These are phyloP conservation scores for Solanum okadae DNA, from an alignment of 257 asterid genomes.

Conservation along the genomic window DNA sequence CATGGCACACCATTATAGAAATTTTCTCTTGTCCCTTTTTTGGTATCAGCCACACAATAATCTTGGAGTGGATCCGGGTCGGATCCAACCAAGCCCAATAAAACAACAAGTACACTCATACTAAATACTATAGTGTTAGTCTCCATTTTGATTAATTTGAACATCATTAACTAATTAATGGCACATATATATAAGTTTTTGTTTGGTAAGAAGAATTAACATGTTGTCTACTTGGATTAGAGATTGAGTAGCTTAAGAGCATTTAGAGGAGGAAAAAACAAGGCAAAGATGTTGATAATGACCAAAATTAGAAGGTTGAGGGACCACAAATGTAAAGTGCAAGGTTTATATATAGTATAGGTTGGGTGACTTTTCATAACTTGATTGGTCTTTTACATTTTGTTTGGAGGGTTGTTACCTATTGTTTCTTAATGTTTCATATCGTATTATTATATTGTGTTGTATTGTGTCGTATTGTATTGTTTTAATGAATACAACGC, in stretches of 20 bases:
- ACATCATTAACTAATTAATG: background rate
- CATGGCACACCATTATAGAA: slow-evolving; percentile 40
- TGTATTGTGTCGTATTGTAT: too few relatives aligned
- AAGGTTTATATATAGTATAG: background rate
- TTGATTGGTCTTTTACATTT: background rate
- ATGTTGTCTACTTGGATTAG: slow-evolving; percentile 13
- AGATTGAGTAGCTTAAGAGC: slow-evolving; percentile 56
- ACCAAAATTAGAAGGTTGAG: background rate
- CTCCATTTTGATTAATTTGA: slow-evolving; percentile 20
- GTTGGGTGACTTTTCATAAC: background rate
- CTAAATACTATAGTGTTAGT: slow-evolving; percentile 5
- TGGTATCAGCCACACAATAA: slow-evolving; percentile 40
- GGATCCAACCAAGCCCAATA: slow-evolving; percentile 4
- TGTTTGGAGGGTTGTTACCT: too few relatives aligned
- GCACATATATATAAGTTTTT: background rate
- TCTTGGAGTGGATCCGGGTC: slow-evolving; percentile 57
- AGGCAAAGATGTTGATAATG: slow-evolving; percentile 18
- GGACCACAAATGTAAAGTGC: background rate
- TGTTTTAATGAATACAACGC: background rate
- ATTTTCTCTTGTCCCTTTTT: background rate
- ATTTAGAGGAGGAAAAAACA: slow-evolving; percentile 25
- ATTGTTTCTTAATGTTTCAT: too few relatives aligned
- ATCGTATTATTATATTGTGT: too few relatives aligned
- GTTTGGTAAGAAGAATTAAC: background rate
- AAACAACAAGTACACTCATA: background rate